Evolutionary conservation across 495 filamentous ascomycete species (phyloP).

Genomic region (Cercophora scortea): DNA sequence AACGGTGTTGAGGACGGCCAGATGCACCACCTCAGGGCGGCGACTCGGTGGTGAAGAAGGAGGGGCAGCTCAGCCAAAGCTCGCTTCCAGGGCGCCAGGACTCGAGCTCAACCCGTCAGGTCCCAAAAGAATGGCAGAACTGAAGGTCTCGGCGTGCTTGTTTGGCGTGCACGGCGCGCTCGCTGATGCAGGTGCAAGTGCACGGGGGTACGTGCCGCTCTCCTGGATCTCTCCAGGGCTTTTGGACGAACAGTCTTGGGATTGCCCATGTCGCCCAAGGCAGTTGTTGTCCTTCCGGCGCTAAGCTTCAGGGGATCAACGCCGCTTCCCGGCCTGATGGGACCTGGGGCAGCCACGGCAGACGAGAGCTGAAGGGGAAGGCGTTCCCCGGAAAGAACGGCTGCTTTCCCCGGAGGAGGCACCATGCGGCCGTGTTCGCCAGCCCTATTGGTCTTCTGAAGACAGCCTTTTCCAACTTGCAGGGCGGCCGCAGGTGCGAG

Average conservation of each 20-base stretch:
- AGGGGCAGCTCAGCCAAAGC: slow-evolving; percentile 7
- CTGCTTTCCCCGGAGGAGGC: too few species aligned
- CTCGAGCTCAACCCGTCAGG: neutral
- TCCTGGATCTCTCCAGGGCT: slow-evolving; percentile 7
- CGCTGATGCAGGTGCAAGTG: slow-evolving; percentile 1
- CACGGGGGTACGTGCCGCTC: slow-evolving; percentile 6
- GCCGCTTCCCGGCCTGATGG: neutral
- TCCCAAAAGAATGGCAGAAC: slow-evolving; percentile 4
- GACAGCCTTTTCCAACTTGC: too few species aligned
- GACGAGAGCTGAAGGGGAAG: too few species aligned
- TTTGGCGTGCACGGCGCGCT: slow-evolving; percentile 4
- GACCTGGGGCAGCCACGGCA: neutral
- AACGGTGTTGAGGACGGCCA: neutral
- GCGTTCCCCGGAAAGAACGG: too few species aligned
- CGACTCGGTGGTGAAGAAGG: neutral
- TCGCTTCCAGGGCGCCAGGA: neutral
- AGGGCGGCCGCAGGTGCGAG: too few species aligned
- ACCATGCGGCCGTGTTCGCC: too few species aligned
- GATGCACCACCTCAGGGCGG: neutral
- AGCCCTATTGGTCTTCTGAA: too few species aligned
- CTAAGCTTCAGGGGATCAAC: slow-evolving; percentile 1
- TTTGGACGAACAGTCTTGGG: neutral
- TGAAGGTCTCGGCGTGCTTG: slow-evolving; percentile 3
- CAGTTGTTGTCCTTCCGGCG: slow-evolving; percentile 13
- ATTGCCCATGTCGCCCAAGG: slow-evolving; percentile 1